Conservation (phyloP, 768 basidiomycete species). For the Nidularia pulvinata region DNA sequence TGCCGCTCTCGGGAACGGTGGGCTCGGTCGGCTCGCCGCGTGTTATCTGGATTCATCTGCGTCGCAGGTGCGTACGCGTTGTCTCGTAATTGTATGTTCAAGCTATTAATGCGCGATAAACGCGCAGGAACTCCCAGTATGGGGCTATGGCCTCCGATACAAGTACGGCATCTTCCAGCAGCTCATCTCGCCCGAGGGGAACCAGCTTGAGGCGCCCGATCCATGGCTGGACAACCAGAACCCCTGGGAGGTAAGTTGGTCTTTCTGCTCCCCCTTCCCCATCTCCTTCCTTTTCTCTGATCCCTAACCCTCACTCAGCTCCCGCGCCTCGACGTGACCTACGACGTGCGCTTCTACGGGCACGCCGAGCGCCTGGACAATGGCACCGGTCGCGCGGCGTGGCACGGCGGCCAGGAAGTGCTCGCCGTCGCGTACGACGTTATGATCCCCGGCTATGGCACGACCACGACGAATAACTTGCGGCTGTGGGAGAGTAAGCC, state of each 20-base stretch:
- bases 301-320: conserved; percentile 28
- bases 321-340: conserved; percentile 80
- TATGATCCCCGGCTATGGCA: conserved; percentile 88
- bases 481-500: conserved; percentile 84
- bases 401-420: conserved; percentile 94
- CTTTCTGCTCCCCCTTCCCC: background rate
- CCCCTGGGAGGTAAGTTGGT: conserved; percentile 78
- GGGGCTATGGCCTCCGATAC: conserved; percentile 95
- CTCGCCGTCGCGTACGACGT: conserved; percentile 93
- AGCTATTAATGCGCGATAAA: too few relatives aligned
- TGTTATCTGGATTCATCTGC: conserved; percentile 97
- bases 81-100: too few relatives aligned
- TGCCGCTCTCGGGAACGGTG: conserved; percentile 94
- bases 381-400: conserved; percentile 60
- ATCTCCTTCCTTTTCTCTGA: conserved; percentile 1
- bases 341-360: conserved; percentile 91
- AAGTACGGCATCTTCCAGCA: conserved; percentile 97
- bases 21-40: conserved; percentile 93
- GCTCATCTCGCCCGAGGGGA: conserved; percentile 81
- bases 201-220: conserved; percentile 90
- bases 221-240: conserved; percentile 91
- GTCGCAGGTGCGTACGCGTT: conserved; percentile 75
- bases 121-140: conserved; percentile 80
- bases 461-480: conserved; percentile 89
- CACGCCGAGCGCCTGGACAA: conserved; percentile 66